Conservation (phyloP, 2,329 filamentous ascomycete genomes). For the Neopestalotiopsis rosae region DNA sequence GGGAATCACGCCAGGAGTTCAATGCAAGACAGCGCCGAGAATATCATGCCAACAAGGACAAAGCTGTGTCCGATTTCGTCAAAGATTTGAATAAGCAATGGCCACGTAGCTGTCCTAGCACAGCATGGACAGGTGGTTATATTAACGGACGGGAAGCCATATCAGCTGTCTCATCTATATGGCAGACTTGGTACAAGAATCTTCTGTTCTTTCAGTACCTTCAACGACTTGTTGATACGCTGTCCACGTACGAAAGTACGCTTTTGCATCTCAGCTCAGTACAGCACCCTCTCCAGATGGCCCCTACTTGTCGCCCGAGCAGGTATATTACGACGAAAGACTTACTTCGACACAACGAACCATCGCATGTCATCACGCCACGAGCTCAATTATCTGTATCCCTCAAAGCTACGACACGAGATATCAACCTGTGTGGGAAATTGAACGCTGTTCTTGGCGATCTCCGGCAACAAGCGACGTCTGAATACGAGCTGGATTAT, state of each 20-base stretch:
- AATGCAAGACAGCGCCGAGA: neutral
- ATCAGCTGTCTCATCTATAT: neutral
- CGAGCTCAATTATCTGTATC: neutral
- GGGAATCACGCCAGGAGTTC: neutral
- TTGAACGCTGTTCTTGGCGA: neutral
- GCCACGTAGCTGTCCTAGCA: neutral
- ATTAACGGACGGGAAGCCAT: neutral
- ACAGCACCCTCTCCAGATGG: neutral
- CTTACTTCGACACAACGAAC: neutral
- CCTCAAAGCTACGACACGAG: neutral
- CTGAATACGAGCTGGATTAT: neutral
- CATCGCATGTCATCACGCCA: neutral
- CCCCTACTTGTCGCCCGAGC: neutral
- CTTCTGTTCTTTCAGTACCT: neutral
- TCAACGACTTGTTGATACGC: neutral
- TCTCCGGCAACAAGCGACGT: neutral
- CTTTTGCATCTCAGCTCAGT: neutral
- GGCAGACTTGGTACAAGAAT: conserved; percentile 12
- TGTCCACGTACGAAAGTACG: neutral
- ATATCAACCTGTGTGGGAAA: neutral
- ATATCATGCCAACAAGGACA: neutral
- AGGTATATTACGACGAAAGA: neutral
- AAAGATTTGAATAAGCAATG: conserved; percentile 4
- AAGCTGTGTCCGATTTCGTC: neutral
- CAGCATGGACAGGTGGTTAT: neutral